Base-by-base conservation (phyloP, 306 rosid species). In the Sesbania bispinosa region DNA sequence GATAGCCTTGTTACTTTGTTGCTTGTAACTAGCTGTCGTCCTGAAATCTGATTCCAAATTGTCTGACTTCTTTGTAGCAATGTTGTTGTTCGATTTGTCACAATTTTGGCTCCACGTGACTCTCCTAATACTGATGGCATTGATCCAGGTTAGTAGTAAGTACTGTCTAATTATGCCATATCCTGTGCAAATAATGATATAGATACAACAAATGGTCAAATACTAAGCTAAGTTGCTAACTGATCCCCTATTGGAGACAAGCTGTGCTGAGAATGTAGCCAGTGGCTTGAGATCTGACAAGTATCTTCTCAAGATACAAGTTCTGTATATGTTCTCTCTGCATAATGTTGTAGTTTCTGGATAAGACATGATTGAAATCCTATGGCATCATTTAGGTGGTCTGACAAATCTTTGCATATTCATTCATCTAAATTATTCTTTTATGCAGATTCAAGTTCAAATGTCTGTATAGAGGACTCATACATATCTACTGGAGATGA, bases 111-210 rank as follows among this genome's bases (percentile, higher is more conserved):
- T 66, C 99, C 96, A 20, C 81, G 15, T 42, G 97, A 94, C 85
- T 94, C 97, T 74, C 99, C 99, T 58, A 91, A 94, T 81, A 94
- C 99, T 6, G 99, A 94, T 74, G 99, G 99, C 81, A 36, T 94
- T 46, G 99, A 94, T 82, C 99, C 99, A 65, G 99, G n/a, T n/a
- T n/a, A n/a, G n/a, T n/a, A n/a, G 99, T 86, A 79, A 67, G 1
- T 72, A 52, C 41, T 51, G 10, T n/a, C n/a, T 59, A 16, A 39
- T 11, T 46, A 60, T 29, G 51, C 45, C 71, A 39, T 38, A 16
- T 59, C 36, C 20, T 51, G 5, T 50, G 27, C 67, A 29, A 51
- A 67, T 33, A 58, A 3, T 14, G 51, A n/a, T n/a, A n/a, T 38
- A 55, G 10, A 33, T 38, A 14, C 5, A 2, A 57, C 11, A 62